These are phyloP conservation scores for Claviceps sp. DNA, from an alignment of 2,329 filamentous ascomycete genomes.

Conservation along the genomic window DNA sequence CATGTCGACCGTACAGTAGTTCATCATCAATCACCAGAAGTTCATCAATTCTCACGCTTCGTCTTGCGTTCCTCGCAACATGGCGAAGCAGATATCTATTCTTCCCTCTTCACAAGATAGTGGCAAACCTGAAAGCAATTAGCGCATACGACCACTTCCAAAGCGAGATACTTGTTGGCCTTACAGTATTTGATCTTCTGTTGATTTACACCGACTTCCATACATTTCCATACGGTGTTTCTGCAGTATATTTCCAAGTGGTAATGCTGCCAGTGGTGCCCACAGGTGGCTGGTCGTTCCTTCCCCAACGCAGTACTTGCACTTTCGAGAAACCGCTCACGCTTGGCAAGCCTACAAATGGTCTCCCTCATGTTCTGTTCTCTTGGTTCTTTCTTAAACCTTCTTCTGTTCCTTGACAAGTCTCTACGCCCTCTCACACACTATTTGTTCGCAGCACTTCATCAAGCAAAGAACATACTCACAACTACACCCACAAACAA, in stretches of 20 bases:
- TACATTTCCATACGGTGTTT: background rate
- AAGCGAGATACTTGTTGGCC: too few relatives aligned
- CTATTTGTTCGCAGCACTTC: background rate
- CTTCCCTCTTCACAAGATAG: too few relatives aligned
- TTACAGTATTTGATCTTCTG: too few relatives aligned
- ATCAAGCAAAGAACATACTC: background rate
- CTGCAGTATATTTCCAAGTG: background rate
- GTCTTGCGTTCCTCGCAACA: too few relatives aligned
- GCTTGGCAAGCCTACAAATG: background rate
- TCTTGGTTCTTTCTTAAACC: background rate
- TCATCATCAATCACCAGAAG: too few relatives aligned
- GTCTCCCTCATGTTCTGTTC: background rate
- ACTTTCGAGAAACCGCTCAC: background rate
- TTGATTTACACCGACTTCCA: background rate
- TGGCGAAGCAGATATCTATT: too few relatives aligned
- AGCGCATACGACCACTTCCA: too few relatives aligned
- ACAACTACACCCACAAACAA: background rate
- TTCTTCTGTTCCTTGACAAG: background rate
- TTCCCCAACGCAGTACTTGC: background rate
- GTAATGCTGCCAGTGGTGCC: background rate
- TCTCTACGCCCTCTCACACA: background rate
- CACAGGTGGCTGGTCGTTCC: background rate
- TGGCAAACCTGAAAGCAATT: too few relatives aligned
- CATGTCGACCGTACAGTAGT: too few relatives aligned
- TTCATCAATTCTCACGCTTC: too few relatives aligned